Evolutionary conservation across 164 flowering plant species (phyloP), one percentile per base, ranked within the genome.

Genomic region (Berberis vulgaris): DNA sequence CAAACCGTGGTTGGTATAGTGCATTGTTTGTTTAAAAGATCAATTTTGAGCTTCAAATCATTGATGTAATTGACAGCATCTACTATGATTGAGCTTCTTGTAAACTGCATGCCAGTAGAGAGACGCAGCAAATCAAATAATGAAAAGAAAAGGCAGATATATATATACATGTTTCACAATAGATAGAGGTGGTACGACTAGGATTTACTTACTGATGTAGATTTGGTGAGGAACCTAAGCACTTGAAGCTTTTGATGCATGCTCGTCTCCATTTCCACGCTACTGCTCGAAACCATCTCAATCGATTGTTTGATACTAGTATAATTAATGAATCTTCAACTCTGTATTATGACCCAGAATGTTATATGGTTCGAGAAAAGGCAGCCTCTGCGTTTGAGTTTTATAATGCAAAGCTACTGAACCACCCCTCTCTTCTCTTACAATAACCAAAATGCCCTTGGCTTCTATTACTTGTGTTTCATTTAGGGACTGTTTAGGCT

Each of bases 51-150:
- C 55, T 68, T 76, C 71, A 85, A 65, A 45, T 71, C 67, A 55
- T 67, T 65, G 11, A 85, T 78, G 70, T 80, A 65, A 63, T 72
- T 64, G 54, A 80, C 61, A 61, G 80, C 74, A 59, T 80, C 81
- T 74, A 67, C 61, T 64, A 76, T 50, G 44, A 75, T 74, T 39
- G 72, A 72, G 45, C 65, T 76, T 64, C 64, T 76, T 44, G 72
- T 78, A 66, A 67, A 73, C 87, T 83, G 76, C 65, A 73, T 83
- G 76, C 65, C 71, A 4, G 13, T 50, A 52, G n/a, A 52, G 1
- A 4, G 3, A 10, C 2, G 41, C 57, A 45, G 39, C 57, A 47
- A 12, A 45, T 58, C 2, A 43, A 59, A 6, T 41, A 3, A 7
- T 2, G 10, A 47, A 6, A 47, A 2, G 1, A 47, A 47, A 47